Conservation (phyloP, 345 rosid genomes). For the Pseudoturritis turrita region DNA sequence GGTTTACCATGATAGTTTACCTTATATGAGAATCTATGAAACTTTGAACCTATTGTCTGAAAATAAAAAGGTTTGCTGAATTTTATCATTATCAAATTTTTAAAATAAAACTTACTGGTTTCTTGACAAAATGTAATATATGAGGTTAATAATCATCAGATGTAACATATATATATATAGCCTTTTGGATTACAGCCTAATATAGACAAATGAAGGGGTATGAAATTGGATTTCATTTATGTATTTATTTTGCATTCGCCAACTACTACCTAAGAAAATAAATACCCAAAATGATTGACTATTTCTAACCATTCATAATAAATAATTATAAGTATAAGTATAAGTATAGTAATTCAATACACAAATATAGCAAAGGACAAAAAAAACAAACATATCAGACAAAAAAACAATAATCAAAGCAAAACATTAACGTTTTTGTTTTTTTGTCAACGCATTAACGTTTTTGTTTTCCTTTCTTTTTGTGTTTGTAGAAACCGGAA, state of each 20-base stretch:
- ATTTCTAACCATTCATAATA: neutral
- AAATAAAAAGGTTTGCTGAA: neutral
- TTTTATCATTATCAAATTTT: too few species aligned
- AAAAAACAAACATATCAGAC: neutral
- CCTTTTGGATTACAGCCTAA: neutral
- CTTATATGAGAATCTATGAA: neutral
- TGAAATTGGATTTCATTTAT: neutral
- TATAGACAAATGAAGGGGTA: neutral
- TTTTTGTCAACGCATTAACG: too few species aligned
- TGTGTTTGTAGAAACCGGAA: neutral
- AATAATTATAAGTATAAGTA: too few species aligned
- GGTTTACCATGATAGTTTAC: neutral
- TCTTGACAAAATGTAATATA: neutral
- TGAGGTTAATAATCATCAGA: too few species aligned
- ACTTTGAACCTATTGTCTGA: neutral
- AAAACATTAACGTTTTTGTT: neutral
- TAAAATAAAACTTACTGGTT: neutral
- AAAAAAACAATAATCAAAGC: neutral
- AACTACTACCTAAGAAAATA: neutral
- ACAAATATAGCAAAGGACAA: neutral
- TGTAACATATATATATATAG: neutral
- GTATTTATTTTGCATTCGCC: neutral
- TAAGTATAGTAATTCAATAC: neutral
- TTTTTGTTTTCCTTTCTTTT: neutral
- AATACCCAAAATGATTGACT: neutral